Evolutionary conservation across 108 stramenopile genomes (phyloP).

Genomic region (Parmales sp.): DNA sequence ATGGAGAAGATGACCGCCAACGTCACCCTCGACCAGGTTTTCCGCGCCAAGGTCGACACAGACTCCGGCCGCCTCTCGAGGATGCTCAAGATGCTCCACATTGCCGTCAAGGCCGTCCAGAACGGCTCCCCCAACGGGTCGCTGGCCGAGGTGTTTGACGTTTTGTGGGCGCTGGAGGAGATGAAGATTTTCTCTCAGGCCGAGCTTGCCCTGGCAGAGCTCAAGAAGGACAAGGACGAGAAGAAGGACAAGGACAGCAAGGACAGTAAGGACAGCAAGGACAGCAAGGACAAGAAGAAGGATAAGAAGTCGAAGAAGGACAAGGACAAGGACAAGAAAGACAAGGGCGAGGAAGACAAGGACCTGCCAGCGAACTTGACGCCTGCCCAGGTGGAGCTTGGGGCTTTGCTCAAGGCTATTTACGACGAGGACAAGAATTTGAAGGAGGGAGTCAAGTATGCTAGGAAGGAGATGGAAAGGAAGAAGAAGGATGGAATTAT

Average conservation of each 20-base stretch:
- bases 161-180: conserved; percentile 90
- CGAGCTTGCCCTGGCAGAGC: conserved; percentile 54
- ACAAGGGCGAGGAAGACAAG: conserved; percentile 69
- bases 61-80: conserved; percentile 80
- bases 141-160: conserved; percentile 81
- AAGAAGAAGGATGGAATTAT: conserved; percentile 26
- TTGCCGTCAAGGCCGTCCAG: conserved; percentile 60
- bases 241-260: conserved; percentile 71
- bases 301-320: conserved; percentile 48
- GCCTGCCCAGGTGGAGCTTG: too few relatives aligned
- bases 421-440: conserved; percentile 37
- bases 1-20: conserved; percentile 83
- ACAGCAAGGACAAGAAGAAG: conserved; percentile 56
- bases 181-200: conserved; percentile 67
- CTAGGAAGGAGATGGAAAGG: conserved; percentile 75
- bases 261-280: conserved; percentile 64
- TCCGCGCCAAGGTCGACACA: conserved; percentile 78
- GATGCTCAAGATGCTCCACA: conserved; percentile 90
- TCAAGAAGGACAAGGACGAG: conserved; percentile 60
- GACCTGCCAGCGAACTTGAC: conserved; percentile 4
- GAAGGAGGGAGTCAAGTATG: conserved; percentile 86
- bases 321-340: conserved; percentile 27
- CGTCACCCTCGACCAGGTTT: conserved; percentile 66
- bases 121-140: conserved; percentile 54
- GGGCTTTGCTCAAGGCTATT: conserved; percentile 13